Evolutionary conservation across 495 filamentous ascomycete genomes (phyloP).

Genomic region (Penicillium subrubescens): DNA sequence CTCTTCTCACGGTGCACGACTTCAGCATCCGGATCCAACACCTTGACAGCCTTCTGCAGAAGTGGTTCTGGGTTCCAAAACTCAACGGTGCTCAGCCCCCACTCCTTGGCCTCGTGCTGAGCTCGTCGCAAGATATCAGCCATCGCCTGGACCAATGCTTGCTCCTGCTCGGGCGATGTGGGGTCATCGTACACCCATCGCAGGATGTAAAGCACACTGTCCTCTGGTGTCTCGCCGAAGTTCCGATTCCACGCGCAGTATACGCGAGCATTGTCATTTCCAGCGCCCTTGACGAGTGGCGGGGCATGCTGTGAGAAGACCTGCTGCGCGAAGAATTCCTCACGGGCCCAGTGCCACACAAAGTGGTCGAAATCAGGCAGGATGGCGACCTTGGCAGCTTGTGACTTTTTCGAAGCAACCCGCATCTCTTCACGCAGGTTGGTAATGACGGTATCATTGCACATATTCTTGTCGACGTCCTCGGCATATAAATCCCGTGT

Average conservation of each 20-base stretch:
- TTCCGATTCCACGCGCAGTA: slow-evolving; percentile 85
- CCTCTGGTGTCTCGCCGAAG: slow-evolving; percentile 56
- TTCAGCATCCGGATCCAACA: slow-evolving; percentile 49
- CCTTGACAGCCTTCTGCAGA: slow-evolving; percentile 59
- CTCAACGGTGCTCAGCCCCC: slow-evolving; percentile 60
- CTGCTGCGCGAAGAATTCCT: slow-evolving; percentile 74
- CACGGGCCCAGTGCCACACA: slow-evolving; percentile 83
- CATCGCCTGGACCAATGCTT: slow-evolving; percentile 45
- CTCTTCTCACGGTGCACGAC: slow-evolving; percentile 62
- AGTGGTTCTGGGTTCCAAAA: slow-evolving; percentile 67
- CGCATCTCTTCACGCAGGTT: slow-evolving; percentile 39
- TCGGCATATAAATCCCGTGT: slow-evolving; percentile 30
- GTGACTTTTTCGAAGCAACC: slow-evolving; percentile 33
- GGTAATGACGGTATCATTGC: slow-evolving; percentile 33
- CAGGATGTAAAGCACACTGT: slow-evolving; percentile 77
- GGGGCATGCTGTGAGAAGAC: slow-evolving; percentile 37
- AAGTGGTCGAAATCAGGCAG: slow-evolving; percentile 72
- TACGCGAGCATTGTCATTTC: slow-evolving; percentile 54
- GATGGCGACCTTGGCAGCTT: slow-evolving; percentile 59
- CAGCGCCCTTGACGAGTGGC: slow-evolving; percentile 70
- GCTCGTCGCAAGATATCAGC: slow-evolving; percentile 55
- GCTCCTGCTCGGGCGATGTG: slow-evolving; percentile 38
- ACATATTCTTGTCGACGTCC: slow-evolving; percentile 39
- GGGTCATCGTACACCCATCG: slow-evolving; percentile 70
- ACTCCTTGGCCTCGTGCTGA: slow-evolving; percentile 56